Evolutionary conservation across 495 filamentous ascomycete genomes (phyloP).

Genomic region (Penicillium crystallinum): DNA sequence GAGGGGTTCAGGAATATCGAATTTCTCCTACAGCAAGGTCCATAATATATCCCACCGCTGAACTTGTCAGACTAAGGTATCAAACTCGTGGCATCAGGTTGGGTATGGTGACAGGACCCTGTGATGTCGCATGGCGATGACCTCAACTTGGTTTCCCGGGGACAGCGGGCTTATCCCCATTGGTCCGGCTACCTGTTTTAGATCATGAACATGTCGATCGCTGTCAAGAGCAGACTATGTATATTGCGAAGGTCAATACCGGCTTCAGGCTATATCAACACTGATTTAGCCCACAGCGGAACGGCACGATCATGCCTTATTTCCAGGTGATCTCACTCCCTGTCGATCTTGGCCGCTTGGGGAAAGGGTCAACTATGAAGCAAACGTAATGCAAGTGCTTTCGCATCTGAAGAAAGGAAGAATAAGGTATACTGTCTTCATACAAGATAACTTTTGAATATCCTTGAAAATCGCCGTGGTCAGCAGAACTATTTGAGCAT

Average conservation of each 20-base stretch:
- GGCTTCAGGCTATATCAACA: conserved; percentile 6
- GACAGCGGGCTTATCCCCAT: background rate
- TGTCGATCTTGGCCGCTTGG: conserved; percentile 6
- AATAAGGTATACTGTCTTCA: too few relatives aligned
- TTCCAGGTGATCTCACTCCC: conserved; percentile 16
- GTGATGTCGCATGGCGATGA: conserved; percentile 20
- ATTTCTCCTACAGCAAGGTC: background rate
- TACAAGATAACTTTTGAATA: too few relatives aligned
- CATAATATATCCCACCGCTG: conserved; percentile 5
- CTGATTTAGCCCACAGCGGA: background rate
- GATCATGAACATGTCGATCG: conserved; percentile 12
- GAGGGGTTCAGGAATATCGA: background rate
- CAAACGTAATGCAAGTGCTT: background rate
- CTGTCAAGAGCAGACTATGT: conserved; percentile 6
- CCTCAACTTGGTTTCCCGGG: background rate
- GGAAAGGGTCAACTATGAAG: conserved; percentile 1
- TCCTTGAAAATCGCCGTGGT: background rate
- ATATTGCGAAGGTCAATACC: too few relatives aligned
- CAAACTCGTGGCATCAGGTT: background rate
- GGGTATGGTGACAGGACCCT: conserved; percentile 23
- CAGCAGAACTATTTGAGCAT: background rate
- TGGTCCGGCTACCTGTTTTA: conserved; percentile 1
- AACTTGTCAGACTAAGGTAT: background rate
- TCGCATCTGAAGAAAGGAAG: background rate
- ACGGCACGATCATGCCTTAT: conserved; percentile 19